A percentile compares a stretch with the other conserved stretches of the same genome.
These are phyloP conservation scores for Fraxinus albicans DNA, from an alignment of 305 asterid genomes.

Conservation along the genomic window DNA sequence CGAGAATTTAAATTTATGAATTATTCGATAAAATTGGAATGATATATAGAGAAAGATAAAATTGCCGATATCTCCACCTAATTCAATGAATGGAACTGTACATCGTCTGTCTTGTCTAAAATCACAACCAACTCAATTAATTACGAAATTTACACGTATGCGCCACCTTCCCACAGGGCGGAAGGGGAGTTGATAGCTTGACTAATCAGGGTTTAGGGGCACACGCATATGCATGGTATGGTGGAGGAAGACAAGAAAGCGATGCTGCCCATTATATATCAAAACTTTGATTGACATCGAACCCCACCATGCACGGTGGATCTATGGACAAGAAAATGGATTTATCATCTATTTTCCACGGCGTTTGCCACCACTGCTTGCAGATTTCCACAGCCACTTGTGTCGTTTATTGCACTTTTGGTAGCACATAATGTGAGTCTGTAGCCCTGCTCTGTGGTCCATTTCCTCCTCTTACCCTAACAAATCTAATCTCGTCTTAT, in stretches of 20 bases:
- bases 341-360: conserved; percentile 10
- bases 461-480: conserved; percentile 29
- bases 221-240: conserved; percentile 32
- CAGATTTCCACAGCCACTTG: conserved; percentile 10
- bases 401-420: conserved; percentile 30
- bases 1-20: neutral
- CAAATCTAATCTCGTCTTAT: conserved; percentile 23
- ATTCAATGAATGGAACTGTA: neutral
- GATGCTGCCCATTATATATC: neutral
- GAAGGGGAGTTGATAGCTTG: conserved; percentile 12
- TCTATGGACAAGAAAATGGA: conserved; percentile 28
- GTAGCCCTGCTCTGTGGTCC: conserved; percentile 16
- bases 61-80: neutral
- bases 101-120: neutral
- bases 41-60: too few species aligned
- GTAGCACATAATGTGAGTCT: conserved; percentile 20
- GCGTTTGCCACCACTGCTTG: conserved; percentile 2
- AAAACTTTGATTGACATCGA: neutral
- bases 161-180: neutral
- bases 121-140: conserved; percentile 31
- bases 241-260: conserved; percentile 35
- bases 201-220: conserved; percentile 32
- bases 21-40: neutral
- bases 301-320: conserved; percentile 33
- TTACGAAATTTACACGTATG: conserved; percentile 29